Percentiles rank a stretch among this genome's conserved stretches.
These are phyloP conservation scores for Diaporthe sp. DNA, from an alignment of 2,329 filamentous ascomycete genomes.

Conservation along the genomic window DNA sequence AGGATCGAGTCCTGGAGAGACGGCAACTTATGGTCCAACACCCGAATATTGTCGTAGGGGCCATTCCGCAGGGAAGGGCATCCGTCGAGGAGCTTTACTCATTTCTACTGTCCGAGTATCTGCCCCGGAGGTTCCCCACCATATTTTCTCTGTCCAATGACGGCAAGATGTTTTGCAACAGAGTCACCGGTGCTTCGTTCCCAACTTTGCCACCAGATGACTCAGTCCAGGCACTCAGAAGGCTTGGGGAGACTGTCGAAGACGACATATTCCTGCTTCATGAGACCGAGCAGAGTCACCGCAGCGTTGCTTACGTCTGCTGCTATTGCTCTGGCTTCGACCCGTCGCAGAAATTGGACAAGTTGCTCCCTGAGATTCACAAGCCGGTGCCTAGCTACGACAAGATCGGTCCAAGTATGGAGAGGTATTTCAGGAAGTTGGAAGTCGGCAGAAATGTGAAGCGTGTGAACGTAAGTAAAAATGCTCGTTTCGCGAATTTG, in stretches of 20 bases:
- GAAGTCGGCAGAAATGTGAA: constrained; percentile 62
- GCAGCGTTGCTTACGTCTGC: constrained; percentile 62
- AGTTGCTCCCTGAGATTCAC: constrained; percentile 63
- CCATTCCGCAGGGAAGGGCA: constrained; percentile 52
- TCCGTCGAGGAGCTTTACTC: constrained; percentile 63
- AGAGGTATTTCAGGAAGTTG: constrained; percentile 63
- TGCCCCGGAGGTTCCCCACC: constrained; percentile 62
- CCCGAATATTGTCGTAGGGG: constrained; percentile 56
- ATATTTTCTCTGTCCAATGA: constrained; percentile 57
- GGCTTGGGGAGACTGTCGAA: constrained; percentile 64
- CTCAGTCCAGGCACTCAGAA: constrained; percentile 51
- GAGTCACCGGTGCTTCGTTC: constrained; percentile 50
- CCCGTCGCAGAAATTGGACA: constrained; percentile 62
- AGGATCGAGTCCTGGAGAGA: constrained; percentile 56
- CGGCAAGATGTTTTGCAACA: constrained; percentile 53
- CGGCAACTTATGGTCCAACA: constrained; percentile 54
- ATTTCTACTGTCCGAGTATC: constrained; percentile 60
- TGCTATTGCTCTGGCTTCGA: constrained; percentile 67
- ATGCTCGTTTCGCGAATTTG: background rate
- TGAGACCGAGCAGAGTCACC: constrained; percentile 56
- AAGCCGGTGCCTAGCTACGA: constrained; percentile 65
- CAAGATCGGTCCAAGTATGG: constrained; percentile 68
- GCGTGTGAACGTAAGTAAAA: constrained; percentile 60
- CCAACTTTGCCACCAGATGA: constrained; percentile 48
- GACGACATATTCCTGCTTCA: constrained; percentile 67